These are phyloP conservation scores for Fraxinus pennsylvanica DNA, from an alignment of 257 asterid species.

Conservation along the genomic window DNA sequence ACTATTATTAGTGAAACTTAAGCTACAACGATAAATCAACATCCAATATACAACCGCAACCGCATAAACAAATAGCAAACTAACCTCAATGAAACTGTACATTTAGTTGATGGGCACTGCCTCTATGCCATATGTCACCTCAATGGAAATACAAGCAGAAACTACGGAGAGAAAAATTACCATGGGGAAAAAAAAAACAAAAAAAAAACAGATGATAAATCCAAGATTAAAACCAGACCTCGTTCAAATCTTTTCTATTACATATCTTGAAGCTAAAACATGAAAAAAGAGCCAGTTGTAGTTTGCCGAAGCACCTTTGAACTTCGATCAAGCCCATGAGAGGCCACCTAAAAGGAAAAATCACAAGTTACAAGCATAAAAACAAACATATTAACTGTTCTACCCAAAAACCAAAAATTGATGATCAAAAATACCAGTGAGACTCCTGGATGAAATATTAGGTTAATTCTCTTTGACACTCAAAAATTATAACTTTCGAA, in stretches of 20 bases:
- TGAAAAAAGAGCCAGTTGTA: conserved; percentile 72
- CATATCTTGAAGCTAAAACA: conserved; percentile 55
- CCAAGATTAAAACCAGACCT: conserved; percentile 39
- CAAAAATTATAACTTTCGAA: neutral
- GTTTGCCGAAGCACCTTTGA: conserved; percentile 92
- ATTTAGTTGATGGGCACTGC: conserved; percentile 20
- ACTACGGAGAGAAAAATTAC: neutral
- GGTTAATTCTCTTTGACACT: conserved; percentile 15
- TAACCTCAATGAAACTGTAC: conserved; percentile 41
- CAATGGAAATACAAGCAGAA: neutral
- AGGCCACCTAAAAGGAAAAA: conserved; percentile 70
- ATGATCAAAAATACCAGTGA: neutral
- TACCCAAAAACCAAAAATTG: neutral
- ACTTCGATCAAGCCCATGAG: conserved; percentile 96
- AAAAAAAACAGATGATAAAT: neutral
- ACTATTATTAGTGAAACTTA: neutral
- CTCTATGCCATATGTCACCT: conserved; percentile 5
- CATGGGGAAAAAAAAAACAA: neutral
- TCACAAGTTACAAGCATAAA: conserved; percentile 25
- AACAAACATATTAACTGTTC: neutral
- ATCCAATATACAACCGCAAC: neutral
- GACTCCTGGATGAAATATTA: neutral
- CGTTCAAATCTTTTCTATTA: conserved; percentile 24
- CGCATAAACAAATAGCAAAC: conserved; percentile 8
- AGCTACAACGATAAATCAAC: neutral